Percentiles rank a stretch among this genome's conserved stretches.
Conservation (phyloP, 2,329 filamentous ascomycete genomes). For the Fusarium haematococcum region DNA sequence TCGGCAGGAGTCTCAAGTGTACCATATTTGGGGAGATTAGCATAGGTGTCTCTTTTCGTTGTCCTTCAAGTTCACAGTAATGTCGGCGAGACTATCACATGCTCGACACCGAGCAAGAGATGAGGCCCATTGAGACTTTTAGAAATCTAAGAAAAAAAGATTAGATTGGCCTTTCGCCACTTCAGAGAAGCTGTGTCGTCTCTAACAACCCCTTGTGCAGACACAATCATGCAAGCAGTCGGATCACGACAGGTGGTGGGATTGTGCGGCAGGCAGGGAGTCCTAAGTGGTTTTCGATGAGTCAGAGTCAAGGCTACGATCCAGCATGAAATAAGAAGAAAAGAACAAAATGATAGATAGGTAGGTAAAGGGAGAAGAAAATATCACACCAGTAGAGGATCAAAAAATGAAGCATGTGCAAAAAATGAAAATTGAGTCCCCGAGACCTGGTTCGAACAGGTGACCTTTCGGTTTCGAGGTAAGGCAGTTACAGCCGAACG, state of each 20-base stretch:
- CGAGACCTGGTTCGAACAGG: conserved; percentile 36
- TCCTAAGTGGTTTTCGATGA: no score
- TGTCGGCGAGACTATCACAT: background rate
- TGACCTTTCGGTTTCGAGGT: conserved; percentile 28
- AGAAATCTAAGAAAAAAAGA: rapidly evolving
- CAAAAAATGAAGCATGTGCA: background rate
- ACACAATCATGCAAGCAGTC: background rate
- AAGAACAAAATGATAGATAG: no score
- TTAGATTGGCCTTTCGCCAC: no score
- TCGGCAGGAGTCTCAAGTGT: background rate
- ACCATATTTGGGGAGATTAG: background rate
- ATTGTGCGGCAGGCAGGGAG: no score
- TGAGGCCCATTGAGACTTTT: rapidly evolving
- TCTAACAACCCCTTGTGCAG: background rate
- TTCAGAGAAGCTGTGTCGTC: no score
- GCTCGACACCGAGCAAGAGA: background rate
- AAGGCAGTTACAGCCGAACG: conserved; percentile 32
- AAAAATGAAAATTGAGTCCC: conserved; percentile 1
- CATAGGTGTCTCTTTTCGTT: background rate
- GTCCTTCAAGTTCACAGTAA: background rate
- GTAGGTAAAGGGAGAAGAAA: no score
- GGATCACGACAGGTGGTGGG: background rate
- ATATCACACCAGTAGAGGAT: background rate
- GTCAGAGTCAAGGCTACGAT: no score
- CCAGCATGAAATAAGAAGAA: no score